phyloP scores from a whole-genome alignment of 305 asterid genomes.

The Salvia sclarea region DNA sequence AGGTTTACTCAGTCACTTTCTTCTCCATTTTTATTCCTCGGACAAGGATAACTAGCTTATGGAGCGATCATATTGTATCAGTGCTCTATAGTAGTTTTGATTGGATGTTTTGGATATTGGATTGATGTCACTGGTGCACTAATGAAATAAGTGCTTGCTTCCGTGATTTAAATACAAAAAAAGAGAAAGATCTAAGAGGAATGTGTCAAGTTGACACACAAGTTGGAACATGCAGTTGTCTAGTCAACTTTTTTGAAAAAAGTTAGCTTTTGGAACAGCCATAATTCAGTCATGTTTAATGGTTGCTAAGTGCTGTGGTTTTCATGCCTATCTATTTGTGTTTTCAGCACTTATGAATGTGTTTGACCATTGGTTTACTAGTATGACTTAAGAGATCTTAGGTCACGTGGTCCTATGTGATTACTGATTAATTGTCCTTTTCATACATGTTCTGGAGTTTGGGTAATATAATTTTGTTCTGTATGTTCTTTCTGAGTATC shows the following conservation, averaged over 20 bases:
- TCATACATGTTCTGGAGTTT: background rate
- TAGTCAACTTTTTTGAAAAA: slow-evolving; percentile 1
- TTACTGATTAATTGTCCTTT: background rate
- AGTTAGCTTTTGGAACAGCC: slow-evolving; percentile 1
- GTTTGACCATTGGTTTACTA: background rate
- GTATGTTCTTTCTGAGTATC: slow-evolving; percentile 20
- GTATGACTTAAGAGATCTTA: slow-evolving; percentile 15
- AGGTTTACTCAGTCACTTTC: slow-evolving; percentile 45
- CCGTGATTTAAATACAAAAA: background rate
- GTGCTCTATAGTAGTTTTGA: slow-evolving; percentile 10
- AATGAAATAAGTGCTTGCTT: slow-evolving; percentile 19
- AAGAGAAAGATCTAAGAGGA: background rate
- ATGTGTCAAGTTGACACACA: background rate
- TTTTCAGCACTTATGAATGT: slow-evolving; percentile 13
- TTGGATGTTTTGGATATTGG: slow-evolving; percentile 17
- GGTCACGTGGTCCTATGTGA: background rate
- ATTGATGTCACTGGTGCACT: slow-evolving; percentile 15
- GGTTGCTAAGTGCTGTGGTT: slow-evolving; percentile 8
- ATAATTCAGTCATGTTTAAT: background rate
- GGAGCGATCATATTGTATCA: slow-evolving; percentile 12
- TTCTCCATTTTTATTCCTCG: slow-evolving; percentile 24
- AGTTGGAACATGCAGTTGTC: slow-evolving; percentile 15
- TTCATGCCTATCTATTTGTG: background rate
- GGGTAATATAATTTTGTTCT: background rate
- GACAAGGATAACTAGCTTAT: slow-evolving; percentile 25